Percentiles rank a stretch among this genome's conserved stretches.
Conservation (phyloP, 306 rosid species). For the Begonia loranthoides region DNA sequence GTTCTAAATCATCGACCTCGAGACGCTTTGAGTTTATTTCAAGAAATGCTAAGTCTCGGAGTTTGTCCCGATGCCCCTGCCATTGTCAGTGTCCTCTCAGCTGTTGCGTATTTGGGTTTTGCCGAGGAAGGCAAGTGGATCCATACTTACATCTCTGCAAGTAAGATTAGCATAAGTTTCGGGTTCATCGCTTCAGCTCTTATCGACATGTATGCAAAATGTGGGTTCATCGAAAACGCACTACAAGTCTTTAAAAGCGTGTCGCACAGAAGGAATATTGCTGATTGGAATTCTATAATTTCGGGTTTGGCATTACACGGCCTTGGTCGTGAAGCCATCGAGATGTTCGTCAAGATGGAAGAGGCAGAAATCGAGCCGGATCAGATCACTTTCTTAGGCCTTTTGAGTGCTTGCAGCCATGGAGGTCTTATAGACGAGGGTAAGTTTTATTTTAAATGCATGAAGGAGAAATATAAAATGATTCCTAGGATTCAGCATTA, state of each 20-base stretch:
- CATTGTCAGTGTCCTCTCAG: conserved; percentile 37
- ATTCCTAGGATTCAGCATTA: conserved; percentile 35
- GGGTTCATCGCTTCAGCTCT: conserved; percentile 35
- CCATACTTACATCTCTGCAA: conserved; percentile 20
- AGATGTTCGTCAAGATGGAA: conserved; percentile 30
- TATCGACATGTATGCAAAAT: conserved; percentile 45
- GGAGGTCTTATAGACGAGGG: conserved; percentile 36
- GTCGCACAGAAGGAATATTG: conserved; percentile 19
- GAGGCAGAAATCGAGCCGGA: conserved; percentile 23
- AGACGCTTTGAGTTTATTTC: conserved; percentile 31
- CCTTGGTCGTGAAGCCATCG: conserved; percentile 30
- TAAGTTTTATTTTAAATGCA: conserved; percentile 27
- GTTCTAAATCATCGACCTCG: conserved; percentile 15
- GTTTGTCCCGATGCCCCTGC: conserved; percentile 34
- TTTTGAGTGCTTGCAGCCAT: conserved; percentile 48
- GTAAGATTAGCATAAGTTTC: conserved; percentile 13
- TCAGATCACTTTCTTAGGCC: conserved; percentile 34
- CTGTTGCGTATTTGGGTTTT: conserved; percentile 45
- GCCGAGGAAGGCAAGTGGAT: conserved; percentile 47
- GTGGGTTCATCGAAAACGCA: conserved; percentile 44
- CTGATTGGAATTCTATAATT: conserved; percentile 43
- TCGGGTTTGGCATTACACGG: conserved; percentile 37
- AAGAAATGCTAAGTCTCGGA: conserved; percentile 31
- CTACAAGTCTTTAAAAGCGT: conserved; percentile 21
- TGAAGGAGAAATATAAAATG: conserved; percentile 36